Evolutionary conservation across 2,329 filamentous ascomycete genomes (phyloP).

Genomic region (Ascochyta koolunga): DNA sequence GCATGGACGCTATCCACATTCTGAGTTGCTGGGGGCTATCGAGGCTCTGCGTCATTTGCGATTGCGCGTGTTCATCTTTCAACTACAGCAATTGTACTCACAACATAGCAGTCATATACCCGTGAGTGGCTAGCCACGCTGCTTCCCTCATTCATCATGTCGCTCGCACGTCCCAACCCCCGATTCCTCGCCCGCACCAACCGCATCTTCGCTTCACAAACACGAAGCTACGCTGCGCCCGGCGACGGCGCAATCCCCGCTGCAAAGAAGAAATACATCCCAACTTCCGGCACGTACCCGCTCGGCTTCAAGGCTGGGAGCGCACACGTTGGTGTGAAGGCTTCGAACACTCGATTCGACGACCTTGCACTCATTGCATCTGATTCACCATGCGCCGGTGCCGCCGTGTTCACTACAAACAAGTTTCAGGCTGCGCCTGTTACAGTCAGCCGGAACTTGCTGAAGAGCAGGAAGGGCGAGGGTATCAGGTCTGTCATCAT

Average conservation of each 20-base stretch:
- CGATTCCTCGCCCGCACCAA: slow-evolving; percentile 36
- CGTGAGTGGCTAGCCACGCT: not conserved
- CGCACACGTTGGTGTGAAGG: slow-evolving; percentile 91
- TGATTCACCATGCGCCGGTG: slow-evolving; percentile 81
- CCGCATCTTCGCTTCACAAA: slow-evolving; percentile 43
- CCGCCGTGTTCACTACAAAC: slow-evolving; percentile 96
- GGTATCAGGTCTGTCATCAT: slow-evolving; percentile 83
- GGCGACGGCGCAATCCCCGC: slow-evolving; percentile 68
- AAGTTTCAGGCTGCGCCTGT: slow-evolving; percentile 97
- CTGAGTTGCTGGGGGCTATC: slow-evolving; percentile 6
- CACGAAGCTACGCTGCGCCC: slow-evolving; percentile 65
- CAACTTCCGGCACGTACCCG: slow-evolving; percentile 83
- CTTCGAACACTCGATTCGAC: slow-evolving; percentile 86
- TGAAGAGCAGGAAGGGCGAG: slow-evolving; percentile 68
- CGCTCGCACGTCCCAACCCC: slow-evolving; percentile 38
- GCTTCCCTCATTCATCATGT: slow-evolving; percentile 26
- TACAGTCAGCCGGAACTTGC: slow-evolving; percentile 76
- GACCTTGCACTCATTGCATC: slow-evolving; percentile 90
- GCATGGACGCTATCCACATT: not conserved
- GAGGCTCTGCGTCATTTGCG: slow-evolving; percentile 16
- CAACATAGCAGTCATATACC: slow-evolving; percentile 1
- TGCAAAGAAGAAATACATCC: slow-evolving; percentile 89
- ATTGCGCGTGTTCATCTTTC: slow-evolving; percentile 2
- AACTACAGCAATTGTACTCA: slow-evolving; percentile 8
- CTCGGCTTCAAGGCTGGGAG: slow-evolving; percentile 87